Evolutionary conservation across 495 filamentous ascomycete species (phyloP).

Genomic region (Penicillium canescens): DNA sequence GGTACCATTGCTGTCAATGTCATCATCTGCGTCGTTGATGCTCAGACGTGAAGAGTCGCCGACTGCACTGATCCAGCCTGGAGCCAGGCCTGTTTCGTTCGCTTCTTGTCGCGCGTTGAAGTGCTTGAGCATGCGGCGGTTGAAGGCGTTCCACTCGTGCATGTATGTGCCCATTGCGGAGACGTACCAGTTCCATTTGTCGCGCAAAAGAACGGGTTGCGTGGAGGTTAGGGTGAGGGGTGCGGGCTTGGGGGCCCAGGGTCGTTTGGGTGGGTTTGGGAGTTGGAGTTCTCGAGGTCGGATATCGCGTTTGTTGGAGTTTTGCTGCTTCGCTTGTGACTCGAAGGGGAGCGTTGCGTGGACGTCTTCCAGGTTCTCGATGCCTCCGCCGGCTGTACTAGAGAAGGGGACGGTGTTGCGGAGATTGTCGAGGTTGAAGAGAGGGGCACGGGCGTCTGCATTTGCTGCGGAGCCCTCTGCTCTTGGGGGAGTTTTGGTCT

Average conservation of each 20-base stretch:
- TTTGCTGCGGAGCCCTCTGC: slow-evolving; percentile 44
- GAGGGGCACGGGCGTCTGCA: slow-evolving; percentile 35
- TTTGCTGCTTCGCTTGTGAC: slow-evolving; percentile 51
- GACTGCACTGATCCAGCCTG: slow-evolving; percentile 56
- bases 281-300: slow-evolving; percentile 49
- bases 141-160: slow-evolving; percentile 66
- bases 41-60: slow-evolving; percentile 47
- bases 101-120: slow-evolving; percentile 62
- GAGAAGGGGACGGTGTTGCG: slow-evolving; percentile 66
- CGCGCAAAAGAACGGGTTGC: slow-evolving; percentile 32
- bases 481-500: slow-evolving; percentile 23
- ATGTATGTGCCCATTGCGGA: slow-evolving; percentile 67
- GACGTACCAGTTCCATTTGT: slow-evolving; percentile 61
- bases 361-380: slow-evolving; percentile 67
- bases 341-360: slow-evolving; percentile 70
- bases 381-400: slow-evolving; percentile 50
- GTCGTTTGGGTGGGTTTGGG: slow-evolving; percentile 63
- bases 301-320: slow-evolving; percentile 25
- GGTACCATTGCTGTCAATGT: slow-evolving; percentile 13
- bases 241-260: slow-evolving; percentile 33
- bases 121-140: slow-evolving; percentile 63
- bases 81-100: slow-evolving; percentile 48
- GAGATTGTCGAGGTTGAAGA: slow-evolving; percentile 62
- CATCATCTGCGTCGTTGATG: slow-evolving; percentile 20
- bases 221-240: slow-evolving; percentile 22